Evolutionary conservation across 1,284 basidiomycete species (phyloP).

Genomic region (Lentinula novae-zelandiae): DNA sequence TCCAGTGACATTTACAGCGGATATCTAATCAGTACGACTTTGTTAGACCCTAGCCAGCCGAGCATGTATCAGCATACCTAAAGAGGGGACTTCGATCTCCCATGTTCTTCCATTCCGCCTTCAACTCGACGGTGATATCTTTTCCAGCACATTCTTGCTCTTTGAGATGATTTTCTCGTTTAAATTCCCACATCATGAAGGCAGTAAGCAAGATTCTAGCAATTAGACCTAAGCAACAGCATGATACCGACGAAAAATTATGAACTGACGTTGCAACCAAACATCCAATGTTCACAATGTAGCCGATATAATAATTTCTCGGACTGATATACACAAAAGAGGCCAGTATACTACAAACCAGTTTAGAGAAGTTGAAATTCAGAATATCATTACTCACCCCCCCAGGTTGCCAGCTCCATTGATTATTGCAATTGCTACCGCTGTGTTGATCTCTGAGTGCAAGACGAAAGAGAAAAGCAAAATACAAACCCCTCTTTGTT

Average conservation of each 20-base stretch:
- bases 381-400: slow-evolving; percentile 30
- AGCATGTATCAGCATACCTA: not conserved
- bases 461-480: not conserved
- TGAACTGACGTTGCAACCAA: slow-evolving; percentile 25
- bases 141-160: not conserved
- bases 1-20: not conserved
- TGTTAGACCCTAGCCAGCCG: not conserved
- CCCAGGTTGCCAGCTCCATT: slow-evolving; percentile 52
- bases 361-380: not conserved
- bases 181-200: slow-evolving; percentile 9
- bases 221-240: not conserved
- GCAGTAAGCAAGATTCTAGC: slow-evolving; percentile 1
- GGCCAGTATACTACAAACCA: slow-evolving; percentile 31
- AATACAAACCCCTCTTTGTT: slow-evolving; percentile 21
- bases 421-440: slow-evolving; percentile 51
- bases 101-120: slow-evolving; percentile 4
- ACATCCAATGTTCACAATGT: slow-evolving; percentile 37
- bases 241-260: not conserved
- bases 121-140: not conserved
- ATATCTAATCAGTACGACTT: not conserved
- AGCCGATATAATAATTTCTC: slow-evolving; percentile 35
- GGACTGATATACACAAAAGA: slow-evolving; percentile 40
- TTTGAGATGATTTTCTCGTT: not conserved
- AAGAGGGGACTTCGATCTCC: slow-evolving; percentile 6
- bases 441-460: slow-evolving; percentile 28